Percentiles rank a stretch among this genome's conserved stretches.
These are phyloP conservation scores for Hypomyces rosellus DNA, from an alignment of 2,329 filamentous ascomycete species.

Conservation along the genomic window DNA sequence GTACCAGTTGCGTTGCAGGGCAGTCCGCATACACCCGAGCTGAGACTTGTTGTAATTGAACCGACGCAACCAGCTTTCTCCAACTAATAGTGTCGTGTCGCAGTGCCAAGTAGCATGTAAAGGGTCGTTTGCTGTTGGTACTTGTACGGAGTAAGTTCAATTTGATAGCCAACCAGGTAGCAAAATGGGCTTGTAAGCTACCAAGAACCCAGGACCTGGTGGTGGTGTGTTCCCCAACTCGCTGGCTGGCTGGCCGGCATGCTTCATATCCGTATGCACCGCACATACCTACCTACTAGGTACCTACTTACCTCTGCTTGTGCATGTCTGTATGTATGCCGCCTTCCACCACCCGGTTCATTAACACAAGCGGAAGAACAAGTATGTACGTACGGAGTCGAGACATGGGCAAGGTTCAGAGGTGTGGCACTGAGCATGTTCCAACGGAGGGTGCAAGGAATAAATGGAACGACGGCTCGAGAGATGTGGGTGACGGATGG, in stretches of 20 bases:
- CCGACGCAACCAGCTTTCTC: not conserved
- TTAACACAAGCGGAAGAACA: too few relatives aligned
- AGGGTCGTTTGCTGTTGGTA: not conserved
- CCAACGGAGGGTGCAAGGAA: constrained; percentile 6
- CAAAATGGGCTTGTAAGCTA: not conserved
- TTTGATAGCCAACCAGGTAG: not conserved
- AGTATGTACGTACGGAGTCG: too few relatives aligned
- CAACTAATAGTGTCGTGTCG: not conserved
- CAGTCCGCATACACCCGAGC: not conserved
- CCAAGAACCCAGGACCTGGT: not conserved
- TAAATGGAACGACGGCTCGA: not conserved
- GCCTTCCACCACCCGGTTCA: too few relatives aligned
- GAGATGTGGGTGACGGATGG: constrained; percentile 4
- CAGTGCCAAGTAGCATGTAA: not conserved
- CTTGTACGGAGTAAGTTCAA: not conserved
- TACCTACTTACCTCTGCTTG: too few relatives aligned
- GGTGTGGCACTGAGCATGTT: constrained; percentile 6
- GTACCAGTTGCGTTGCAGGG: not conserved
- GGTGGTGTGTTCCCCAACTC: too few relatives aligned
- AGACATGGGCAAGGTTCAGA: constrained; percentile 4
- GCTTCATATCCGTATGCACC: not conserved
- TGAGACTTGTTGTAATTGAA: not conserved
- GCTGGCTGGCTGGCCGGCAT: not conserved
- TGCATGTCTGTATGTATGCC: not conserved
- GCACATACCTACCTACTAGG: too few relatives aligned